Percentiles rank a stretch among this genome's conserved stretches.
Conservation (phyloP, 2,329 filamentous ascomycete genomes). For the Fusarium sp. region DNA sequence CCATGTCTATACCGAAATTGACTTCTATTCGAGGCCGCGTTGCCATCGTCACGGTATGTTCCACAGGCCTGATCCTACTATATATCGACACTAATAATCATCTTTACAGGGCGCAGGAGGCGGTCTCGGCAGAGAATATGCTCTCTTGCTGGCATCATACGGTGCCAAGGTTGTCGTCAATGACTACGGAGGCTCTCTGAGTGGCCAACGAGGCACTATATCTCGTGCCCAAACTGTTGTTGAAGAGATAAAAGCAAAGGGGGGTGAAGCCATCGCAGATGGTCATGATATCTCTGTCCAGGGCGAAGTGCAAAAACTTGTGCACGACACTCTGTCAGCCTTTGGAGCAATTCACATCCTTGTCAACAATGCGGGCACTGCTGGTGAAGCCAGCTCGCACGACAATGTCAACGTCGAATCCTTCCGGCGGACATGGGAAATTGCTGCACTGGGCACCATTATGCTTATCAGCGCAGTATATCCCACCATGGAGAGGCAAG, state of each 20-base stretch:
- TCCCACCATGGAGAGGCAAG: conserved; percentile 27
- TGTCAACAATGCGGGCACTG: conserved; percentile 26
- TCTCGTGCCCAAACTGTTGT: conserved; percentile 24
- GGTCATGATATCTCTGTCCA: conserved; percentile 29
- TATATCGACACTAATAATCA: too few relatives aligned
- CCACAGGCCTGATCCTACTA: too few relatives aligned
- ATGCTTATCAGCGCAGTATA: conserved; percentile 35
- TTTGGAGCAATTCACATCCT: conserved; percentile 16
- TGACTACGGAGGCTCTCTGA: conserved; percentile 18
- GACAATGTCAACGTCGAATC: conserved; percentile 8
- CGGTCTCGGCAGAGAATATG: conserved; percentile 41
- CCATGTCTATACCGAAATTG: conserved; percentile 4
- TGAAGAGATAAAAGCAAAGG: conserved; percentile 30
- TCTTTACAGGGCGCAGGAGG: conserved; percentile 31
- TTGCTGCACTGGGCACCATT: conserved; percentile 20
- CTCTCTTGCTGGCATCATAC: conserved; percentile 28
- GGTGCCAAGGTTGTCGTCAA: conserved; percentile 38
- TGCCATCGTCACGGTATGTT: conserved; percentile 7
- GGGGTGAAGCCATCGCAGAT: conserved; percentile 29
- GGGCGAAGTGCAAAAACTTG: conserved; percentile 10
- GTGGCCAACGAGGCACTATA: conserved; percentile 18
- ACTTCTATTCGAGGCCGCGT: conserved; percentile 3
- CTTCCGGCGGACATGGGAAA: conserved; percentile 29
- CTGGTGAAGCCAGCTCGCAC: conserved; percentile 21
- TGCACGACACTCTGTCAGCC: conserved; percentile 1